Conservation (phyloP, 1,284 basidiomycete genomes). For the Malassezia slooffiae region DNA sequence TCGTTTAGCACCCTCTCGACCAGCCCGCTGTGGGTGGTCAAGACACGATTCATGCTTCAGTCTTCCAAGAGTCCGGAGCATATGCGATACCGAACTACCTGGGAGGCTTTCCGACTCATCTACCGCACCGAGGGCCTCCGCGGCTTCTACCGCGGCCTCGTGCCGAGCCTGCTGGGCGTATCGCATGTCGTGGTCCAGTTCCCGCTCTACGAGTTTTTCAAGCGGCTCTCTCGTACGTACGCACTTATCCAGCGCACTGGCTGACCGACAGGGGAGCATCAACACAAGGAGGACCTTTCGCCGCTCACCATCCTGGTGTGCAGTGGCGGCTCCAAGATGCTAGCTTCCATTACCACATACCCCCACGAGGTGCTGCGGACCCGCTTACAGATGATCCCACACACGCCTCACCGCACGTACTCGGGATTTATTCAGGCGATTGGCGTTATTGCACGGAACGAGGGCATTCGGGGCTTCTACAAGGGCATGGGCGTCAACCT, state of each 20-base stretch:
- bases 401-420: constrained; percentile 15
- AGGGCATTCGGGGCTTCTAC: constrained; percentile 41
- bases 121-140: constrained; percentile 28
- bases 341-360: constrained; percentile 41
- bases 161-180: constrained; percentile 39
- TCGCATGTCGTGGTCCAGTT: constrained; percentile 44
- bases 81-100: constrained; percentile 31
- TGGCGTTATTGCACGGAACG: constrained; percentile 23
- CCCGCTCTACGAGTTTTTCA: constrained; percentile 43
- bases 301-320: constrained; percentile 31
- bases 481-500: constrained; percentile 43
- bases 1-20: constrained; percentile 13
- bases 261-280: not conserved
- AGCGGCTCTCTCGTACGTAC: constrained; percentile 14
- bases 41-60: constrained; percentile 39
- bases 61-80: constrained; percentile 10
- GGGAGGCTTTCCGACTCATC: constrained; percentile 40
- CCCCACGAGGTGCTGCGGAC: constrained; percentile 45
- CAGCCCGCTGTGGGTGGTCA: constrained; percentile 5
- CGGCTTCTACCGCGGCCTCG: constrained; percentile 41
- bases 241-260: not conserved
- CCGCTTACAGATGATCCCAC: constrained; percentile 34
- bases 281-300: constrained; percentile 13
- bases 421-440: constrained; percentile 29
- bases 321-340: constrained; percentile 43